Evolutionary conservation across 192 early-diverging fungal species (phyloP), one percentile per base, ranked within the genome.

Genomic region (Podila verticillata): DNA sequence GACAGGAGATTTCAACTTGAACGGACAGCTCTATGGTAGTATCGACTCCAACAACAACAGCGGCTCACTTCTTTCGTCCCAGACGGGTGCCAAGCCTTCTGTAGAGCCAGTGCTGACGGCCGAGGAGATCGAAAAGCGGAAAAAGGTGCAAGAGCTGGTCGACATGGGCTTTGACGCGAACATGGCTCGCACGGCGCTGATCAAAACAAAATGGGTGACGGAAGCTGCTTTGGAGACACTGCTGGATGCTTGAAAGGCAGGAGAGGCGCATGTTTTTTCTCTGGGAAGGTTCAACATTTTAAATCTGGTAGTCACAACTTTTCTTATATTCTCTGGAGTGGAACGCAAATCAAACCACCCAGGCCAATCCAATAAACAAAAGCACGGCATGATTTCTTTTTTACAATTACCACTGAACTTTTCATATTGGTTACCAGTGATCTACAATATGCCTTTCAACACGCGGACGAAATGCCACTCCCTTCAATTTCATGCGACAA

Each of bases 101-200:
- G 28, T 54, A 49, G 75, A 61, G 20, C 75, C 75, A 32, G 61
- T 68, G 36, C 28, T 80, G 66, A 48, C 70, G n/a, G 30, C 35
- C 7, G 77, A 80, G 26, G 77, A 80, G 57, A 29, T 67, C 19
- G 65, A 63, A 34, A 80, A 80, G 39, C 77, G 70, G 24, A 60
- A 64, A 20, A 80, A 80, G 22, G 77, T 80, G 2, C 77, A 80
- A 28, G 51, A 57, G n/a, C 30, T 80, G 26, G 77, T 80, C 6
- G 77, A 80, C 26, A 80, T 80, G 77, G 77, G 77, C 8, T 80
- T 80, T 54, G 30, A 56, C 1, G 65, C 77, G 1, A 66, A 80
- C 34, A 57, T 47, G 24, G 69, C 70, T 24, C 65, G 77, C 7
- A 80, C 77, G 15, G 64, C 66, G n/a, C 26, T 80, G 56, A 80